Conservation (phyloP, 2,329 filamentous ascomycete genomes). For the Paramyrothecium roridum region DNA sequence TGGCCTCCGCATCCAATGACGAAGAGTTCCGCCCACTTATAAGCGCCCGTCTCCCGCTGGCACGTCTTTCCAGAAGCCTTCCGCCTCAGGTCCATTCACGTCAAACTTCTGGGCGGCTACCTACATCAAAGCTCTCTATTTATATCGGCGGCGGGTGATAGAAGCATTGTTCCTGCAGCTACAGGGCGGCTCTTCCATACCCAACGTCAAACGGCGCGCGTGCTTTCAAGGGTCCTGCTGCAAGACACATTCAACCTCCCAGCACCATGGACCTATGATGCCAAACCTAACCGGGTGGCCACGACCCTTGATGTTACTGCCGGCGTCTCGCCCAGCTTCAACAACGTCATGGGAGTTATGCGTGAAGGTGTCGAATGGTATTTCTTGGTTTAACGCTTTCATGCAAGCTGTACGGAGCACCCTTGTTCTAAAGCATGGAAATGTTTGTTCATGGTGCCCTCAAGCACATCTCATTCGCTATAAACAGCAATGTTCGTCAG, state of each 20-base stretch:
- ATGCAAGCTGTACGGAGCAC: not conserved
- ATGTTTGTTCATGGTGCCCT: not conserved
- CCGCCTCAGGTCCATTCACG: not conserved
- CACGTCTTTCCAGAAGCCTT: not conserved
- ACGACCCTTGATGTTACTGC: not conserved
- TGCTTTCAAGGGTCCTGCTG: not conserved
- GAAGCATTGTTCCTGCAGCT: not conserved
- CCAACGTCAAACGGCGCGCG: not conserved
- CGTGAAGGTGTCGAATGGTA: conserved; percentile 4
- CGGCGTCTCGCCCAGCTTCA: conserved; percentile 15
- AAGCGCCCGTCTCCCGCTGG: not conserved
- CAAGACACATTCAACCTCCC: not conserved
- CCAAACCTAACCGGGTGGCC: not conserved
- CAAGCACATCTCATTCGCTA: not conserved
- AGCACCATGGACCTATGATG: not conserved
- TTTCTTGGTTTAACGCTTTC: conserved; percentile 8
- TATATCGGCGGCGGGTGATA: not conserved
- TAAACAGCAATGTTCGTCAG: not conserved
- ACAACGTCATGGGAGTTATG: not conserved
- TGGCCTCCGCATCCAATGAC: not conserved
- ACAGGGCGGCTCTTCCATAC: not conserved
- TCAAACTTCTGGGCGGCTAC: not conserved
- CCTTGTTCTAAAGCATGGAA: too few species aligned
- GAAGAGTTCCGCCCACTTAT: not conserved
- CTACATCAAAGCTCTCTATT: not conserved